Conservation (phyloP, 805 yeast genomes). For the Zygoascus ofunaensis region DNA sequence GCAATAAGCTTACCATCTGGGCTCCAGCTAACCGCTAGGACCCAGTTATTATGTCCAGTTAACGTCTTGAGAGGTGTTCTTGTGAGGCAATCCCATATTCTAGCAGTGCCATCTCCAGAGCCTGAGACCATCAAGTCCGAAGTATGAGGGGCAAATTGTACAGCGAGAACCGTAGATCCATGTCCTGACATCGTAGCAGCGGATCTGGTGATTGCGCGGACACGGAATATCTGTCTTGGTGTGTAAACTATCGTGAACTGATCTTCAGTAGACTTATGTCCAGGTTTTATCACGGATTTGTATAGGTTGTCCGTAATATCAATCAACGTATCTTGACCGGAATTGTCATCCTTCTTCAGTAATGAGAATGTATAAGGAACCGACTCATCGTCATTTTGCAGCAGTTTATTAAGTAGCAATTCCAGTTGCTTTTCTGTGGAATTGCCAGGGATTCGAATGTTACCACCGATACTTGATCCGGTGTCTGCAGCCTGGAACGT, state of each 20-base stretch:
- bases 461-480: conserved; percentile 77
- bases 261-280: conserved; percentile 84
- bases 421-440: conserved; percentile 81
- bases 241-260: conserved; percentile 82
- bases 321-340: conserved; percentile 34
- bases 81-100: conserved; percentile 95
- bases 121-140: conserved; percentile 85
- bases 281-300: conserved; percentile 74
- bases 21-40: conserved; percentile 80
- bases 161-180: conserved; percentile 84
- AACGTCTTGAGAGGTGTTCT: conserved; percentile 81
- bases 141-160: conserved; percentile 87
- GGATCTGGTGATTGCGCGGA: conserved; percentile 80
- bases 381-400: conserved; percentile 51
- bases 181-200: conserved; percentile 93
- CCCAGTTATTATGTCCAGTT: conserved; percentile 88
- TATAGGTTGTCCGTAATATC: conserved; percentile 76
- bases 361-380: conserved; percentile 84
- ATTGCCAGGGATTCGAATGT: conserved; percentile 84
- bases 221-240: conserved; percentile 92
- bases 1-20: conserved; percentile 89
- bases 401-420: conserved; percentile 72
- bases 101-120: conserved; percentile 91
- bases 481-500: conserved; percentile 90
- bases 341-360: conserved; percentile 27